Evolutionary conservation across 768 basidiomycete genomes (phyloP).

Genomic region (Sutorius australiensis): DNA sequence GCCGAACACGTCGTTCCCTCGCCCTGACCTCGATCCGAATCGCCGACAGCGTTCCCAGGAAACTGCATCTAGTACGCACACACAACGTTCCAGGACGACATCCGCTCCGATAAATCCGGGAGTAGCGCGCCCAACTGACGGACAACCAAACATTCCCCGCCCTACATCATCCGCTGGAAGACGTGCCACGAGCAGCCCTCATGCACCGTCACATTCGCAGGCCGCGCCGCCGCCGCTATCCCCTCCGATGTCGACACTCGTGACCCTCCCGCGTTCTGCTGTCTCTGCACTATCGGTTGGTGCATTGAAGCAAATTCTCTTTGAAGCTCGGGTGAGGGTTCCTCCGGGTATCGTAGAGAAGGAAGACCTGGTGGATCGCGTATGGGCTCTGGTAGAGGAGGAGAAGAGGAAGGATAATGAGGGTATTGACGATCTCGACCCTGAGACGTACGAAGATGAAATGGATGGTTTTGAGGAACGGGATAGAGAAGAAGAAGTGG

Average conservation of each 20-base stretch:
- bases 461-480: slow-evolving; percentile 25
- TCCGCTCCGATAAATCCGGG: slow-evolving; percentile 19
- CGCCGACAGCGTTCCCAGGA: slow-evolving; percentile 26
- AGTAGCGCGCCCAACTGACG: not conserved
- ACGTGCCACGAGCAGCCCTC: slow-evolving; percentile 4
- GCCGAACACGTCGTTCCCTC: slow-evolving; percentile 42
- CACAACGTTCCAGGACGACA: slow-evolving; percentile 24
- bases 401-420: slow-evolving; percentile 54
- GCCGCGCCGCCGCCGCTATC: slow-evolving; percentile 36
- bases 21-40: slow-evolving; percentile 61
- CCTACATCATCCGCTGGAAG: slow-evolving; percentile 21
- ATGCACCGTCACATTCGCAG: slow-evolving; percentile 22
- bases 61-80: slow-evolving; percentile 1
- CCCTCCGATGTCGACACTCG: slow-evolving; percentile 60
- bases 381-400: slow-evolving; percentile 56
- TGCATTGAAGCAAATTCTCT: slow-evolving; percentile 74
- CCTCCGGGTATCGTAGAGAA: slow-evolving; percentile 69
- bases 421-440: slow-evolving; percentile 21
- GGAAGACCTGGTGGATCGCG: slow-evolving; percentile 73
- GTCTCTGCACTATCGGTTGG: slow-evolving; percentile 64
- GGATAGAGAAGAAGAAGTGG: slow-evolving; percentile 14
- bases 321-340: slow-evolving; percentile 71
- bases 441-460: slow-evolving; percentile 28
- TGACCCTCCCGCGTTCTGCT: slow-evolving; percentile 54
- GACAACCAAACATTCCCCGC: slow-evolving; percentile 7